Percentiles rank a stretch among this genome's conserved stretches.
Conservation (phyloP, 2,329 filamentous ascomycete species). For the Colletotrichum lupini region DNA sequence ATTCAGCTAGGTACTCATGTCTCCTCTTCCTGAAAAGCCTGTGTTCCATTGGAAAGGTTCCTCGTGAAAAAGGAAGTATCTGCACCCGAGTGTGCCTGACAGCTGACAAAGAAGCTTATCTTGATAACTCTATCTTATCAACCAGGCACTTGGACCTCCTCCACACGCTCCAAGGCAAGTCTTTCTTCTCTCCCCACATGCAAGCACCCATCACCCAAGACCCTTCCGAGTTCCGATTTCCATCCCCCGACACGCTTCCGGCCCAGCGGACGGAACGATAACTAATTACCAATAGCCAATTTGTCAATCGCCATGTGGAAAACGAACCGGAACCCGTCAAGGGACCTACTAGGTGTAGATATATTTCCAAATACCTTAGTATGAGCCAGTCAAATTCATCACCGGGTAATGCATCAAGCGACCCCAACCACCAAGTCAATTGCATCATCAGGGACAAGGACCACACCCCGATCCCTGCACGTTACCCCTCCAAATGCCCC, state of each 20-base stretch:
- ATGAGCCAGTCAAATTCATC: not conserved
- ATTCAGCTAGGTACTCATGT: not conserved
- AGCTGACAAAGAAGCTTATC: not conserved
- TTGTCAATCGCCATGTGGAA: not conserved
- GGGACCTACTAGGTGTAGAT: no score
- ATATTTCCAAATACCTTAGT: not conserved
- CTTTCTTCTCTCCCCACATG: not conserved
- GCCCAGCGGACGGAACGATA: slow-evolving; percentile 17
- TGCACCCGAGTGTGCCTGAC: not conserved
- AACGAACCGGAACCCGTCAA: not conserved
- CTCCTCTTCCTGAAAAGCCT: no score
- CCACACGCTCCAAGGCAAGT: not conserved
- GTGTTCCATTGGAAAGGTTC: no score
- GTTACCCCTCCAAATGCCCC: not conserved
- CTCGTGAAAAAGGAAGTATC: not conserved
- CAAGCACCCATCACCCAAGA: not conserved
- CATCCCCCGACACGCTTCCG: slow-evolving; percentile 14
- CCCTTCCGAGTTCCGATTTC: slow-evolving; percentile 34
- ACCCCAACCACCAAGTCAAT: slow-evolving; percentile 6
- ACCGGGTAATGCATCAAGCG: not conserved
- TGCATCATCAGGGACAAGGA: slow-evolving; percentile 31
- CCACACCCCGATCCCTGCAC: not conserved
- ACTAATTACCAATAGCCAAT: not conserved
- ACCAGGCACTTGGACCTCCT: not conserved
- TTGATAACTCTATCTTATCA: slow-evolving; percentile 15